A percentile compares a stretch with the other conserved stretches of the same genome.
These are phyloP conservation scores for Pseudoperonospora humuli DNA, from an alignment of 352 stramenopile species.

Conservation along the genomic window DNA sequence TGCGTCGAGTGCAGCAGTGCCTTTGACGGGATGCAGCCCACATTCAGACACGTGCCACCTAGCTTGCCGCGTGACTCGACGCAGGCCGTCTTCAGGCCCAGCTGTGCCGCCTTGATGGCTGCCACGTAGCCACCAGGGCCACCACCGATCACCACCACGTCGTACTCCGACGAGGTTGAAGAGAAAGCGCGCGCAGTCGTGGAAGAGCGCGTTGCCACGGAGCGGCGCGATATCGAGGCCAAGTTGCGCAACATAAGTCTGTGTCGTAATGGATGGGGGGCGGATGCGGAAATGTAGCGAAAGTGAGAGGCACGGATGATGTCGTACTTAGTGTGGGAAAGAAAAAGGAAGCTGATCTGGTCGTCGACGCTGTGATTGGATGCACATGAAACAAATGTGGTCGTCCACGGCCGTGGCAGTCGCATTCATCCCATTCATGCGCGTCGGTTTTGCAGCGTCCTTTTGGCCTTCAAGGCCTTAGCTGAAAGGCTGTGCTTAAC, in stretches of 20 bases:
- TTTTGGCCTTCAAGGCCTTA: too few relatives aligned
- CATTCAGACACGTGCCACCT: constrained; percentile 97
- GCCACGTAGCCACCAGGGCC: constrained; percentile 98
- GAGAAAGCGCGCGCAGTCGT: constrained; percentile 43
- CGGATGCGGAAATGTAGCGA: too few relatives aligned
- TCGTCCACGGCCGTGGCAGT: too few relatives aligned
- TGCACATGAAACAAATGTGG: too few relatives aligned
- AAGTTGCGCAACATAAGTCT: constrained; percentile 28
- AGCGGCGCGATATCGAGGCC: constrained; percentile 18
- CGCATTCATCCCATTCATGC: too few relatives aligned
- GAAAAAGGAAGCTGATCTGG: too few relatives aligned
- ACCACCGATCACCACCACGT: constrained; percentile 90
- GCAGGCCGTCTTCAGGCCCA: constrained; percentile 97
- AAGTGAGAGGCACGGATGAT: too few relatives aligned
- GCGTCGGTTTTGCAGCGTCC: too few relatives aligned
- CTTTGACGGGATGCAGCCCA: constrained; percentile 99
- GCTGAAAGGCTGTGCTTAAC: too few relatives aligned
- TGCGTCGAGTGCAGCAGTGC: constrained; percentile 94
- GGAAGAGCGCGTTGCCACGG: constrained; percentile 34
- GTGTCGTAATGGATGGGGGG: too few relatives aligned
- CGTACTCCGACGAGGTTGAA: constrained; percentile 46
- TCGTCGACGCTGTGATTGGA: too few relatives aligned
- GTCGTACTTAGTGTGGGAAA: too few relatives aligned
- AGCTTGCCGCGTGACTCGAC: constrained; percentile 94
- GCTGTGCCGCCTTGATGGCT: constrained; percentile 97